Percentiles rank a stretch among this genome's conserved stretches.
These are phyloP conservation scores for Barnettozyma californica DNA, from an alignment of 805 yeast species.

Conservation along the genomic window DNA sequence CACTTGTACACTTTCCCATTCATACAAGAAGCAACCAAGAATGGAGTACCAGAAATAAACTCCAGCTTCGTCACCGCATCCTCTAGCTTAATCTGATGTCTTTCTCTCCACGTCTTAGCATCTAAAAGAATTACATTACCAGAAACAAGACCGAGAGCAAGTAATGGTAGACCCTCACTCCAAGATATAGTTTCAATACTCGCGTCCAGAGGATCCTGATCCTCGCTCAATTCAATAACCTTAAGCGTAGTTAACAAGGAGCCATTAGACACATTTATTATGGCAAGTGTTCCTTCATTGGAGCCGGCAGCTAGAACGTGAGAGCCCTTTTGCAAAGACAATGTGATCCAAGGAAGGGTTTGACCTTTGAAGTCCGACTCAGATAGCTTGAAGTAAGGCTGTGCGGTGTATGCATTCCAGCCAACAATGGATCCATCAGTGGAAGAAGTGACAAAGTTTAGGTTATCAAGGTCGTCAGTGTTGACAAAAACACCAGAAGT, in stretches of 20 bases:
- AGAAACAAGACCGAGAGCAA: constrained; percentile 86
- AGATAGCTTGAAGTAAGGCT: constrained; percentile 60
- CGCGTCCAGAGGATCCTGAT: constrained; percentile 55
- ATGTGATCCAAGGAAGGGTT: constrained; percentile 87
- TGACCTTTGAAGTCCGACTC: constrained; percentile 63
- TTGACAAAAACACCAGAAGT: constrained; percentile 75
- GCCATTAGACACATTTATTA: constrained; percentile 76
- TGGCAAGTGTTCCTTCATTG: constrained; percentile 78
- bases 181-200: constrained; percentile 80
- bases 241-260: constrained; percentile 59
- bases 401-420: constrained; percentile 85
- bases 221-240: constrained; percentile 52
- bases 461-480: constrained; percentile 47
- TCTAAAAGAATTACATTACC: constrained; percentile 85
- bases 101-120: constrained; percentile 77
- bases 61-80: constrained; percentile 81
- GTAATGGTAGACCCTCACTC: constrained; percentile 56
- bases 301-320: constrained; percentile 73
- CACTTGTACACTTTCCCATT: constrained; percentile 82
- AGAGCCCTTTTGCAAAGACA: constrained; percentile 44
- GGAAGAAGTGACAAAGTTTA: constrained; percentile 67
- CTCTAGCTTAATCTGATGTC: constrained; percentile 62
- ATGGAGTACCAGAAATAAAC: constrained; percentile 54
- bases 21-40: constrained; percentile 68
- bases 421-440: constrained; percentile 83